Evolutionary conservation across 169 alveolate genomes (phyloP).

Genomic region (Cardiosporidium cionae): DNA sequence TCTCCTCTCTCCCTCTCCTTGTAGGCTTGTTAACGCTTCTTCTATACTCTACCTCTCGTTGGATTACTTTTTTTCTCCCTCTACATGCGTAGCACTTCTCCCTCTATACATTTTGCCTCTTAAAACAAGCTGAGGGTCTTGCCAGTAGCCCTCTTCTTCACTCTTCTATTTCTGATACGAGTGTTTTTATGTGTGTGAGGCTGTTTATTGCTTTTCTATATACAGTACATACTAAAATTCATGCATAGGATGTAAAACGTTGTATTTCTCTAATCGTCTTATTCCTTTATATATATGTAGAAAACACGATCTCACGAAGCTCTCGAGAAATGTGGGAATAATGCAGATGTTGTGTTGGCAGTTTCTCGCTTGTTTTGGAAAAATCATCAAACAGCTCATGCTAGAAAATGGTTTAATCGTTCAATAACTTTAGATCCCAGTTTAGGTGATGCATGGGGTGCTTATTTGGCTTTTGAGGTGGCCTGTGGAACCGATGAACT

Average conservation of each 20-base stretch:
- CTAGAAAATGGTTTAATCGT: constrained; percentile 89
- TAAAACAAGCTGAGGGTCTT: too few relatives aligned
- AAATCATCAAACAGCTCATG: constrained; percentile 80
- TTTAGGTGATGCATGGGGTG: constrained; percentile 92
- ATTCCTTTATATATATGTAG: too few relatives aligned
- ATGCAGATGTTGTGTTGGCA: constrained; percentile 80
- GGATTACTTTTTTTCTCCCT: too few relatives aligned
- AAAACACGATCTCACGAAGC: constrained; percentile 83
- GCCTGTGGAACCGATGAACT: constrained; percentile 59
- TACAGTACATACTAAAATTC: too few relatives aligned
- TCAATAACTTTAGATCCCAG: constrained; percentile 78
- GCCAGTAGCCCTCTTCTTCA: not conserved
- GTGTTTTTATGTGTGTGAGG: not conserved
- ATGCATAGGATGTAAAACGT: too few relatives aligned
- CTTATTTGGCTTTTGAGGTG: constrained; percentile 80
- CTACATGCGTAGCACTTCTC: too few relatives aligned
- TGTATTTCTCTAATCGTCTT: too few relatives aligned
- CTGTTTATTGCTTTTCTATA: not conserved
- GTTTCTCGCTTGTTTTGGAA: constrained; percentile 83
- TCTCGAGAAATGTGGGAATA: constrained; percentile 82
- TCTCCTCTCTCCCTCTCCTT: not conserved
- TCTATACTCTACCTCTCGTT: too few relatives aligned
- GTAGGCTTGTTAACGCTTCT: not conserved
- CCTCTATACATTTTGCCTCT: too few relatives aligned
- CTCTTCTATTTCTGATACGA: not conserved